A percentile compares a stretch with the other conserved stretches of the same genome.
Evolutionary conservation across 164 flowering plant species (phyloP).

Genomic region (Aristolochia fimbriata): DNA sequence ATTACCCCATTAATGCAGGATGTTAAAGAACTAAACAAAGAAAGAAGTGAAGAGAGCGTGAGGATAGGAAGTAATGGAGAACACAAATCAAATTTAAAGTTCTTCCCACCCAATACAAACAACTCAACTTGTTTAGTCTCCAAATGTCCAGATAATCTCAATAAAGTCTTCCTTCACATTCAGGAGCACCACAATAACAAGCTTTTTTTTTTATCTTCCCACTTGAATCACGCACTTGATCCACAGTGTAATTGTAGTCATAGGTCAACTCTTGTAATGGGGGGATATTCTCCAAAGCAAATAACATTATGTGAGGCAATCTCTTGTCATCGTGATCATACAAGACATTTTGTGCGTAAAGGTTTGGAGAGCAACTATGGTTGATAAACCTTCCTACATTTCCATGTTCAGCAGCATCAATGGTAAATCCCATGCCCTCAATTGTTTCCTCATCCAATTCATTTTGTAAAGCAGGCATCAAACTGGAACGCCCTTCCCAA

Average conservation of each 20-base stretch:
- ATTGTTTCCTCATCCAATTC: conserved; percentile 17
- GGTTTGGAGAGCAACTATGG: conserved; percentile 72
- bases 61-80: no score
- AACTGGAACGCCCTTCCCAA: conserved; percentile 28
- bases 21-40: no score
- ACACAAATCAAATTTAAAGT: no score
- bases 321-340: conserved; percentile 73
- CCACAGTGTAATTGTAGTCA: conserved; percentile 67
- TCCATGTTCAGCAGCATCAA: conserved; percentile 62
- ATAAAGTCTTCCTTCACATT: conserved; percentile 74
- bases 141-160: conserved; percentile 11
- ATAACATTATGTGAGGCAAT: conserved; percentile 85
- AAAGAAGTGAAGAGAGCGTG: no score
- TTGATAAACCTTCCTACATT: conserved; percentile 81
- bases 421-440: conserved; percentile 56
- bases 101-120: no score
- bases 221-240: conserved; percentile 48
- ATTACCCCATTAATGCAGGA: no score
- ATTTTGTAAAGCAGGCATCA: conserved; percentile 26
- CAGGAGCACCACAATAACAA: conserved; percentile 72
- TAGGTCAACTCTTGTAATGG: conserved; percentile 73
- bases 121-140: no score
- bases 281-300: conserved; percentile 89
- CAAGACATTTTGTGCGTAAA: conserved; percentile 82
- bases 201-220: conserved; percentile 66